Evolutionary conservation across 1,284 basidiomycete species (phyloP), one percentile per base, ranked within the genome.

Genomic region (Boletus smithii): DNA sequence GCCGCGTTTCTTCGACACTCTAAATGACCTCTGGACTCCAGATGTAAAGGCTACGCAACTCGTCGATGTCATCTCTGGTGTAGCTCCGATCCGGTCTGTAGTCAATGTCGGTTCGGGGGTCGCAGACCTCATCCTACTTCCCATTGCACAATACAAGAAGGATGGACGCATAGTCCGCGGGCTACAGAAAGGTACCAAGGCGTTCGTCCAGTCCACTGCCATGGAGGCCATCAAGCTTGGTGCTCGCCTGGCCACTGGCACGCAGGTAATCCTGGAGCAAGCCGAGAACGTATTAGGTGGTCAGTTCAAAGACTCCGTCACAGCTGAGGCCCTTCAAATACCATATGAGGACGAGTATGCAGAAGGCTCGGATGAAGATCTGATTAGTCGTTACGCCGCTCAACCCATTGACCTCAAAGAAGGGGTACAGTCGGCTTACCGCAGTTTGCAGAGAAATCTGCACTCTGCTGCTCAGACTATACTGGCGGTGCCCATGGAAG

Each of bases 31-130:
- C 27, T 99, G 97, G 97, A 97, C 95, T 1, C 97, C 95, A 2
- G 97, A 99, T 66, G 95, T 99, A 46, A 98, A 98, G 68, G 93
- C 95, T 2, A 97, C 97, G 22, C 97, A 99, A 63, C 78, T 99
- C 6, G 91, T 92, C 5, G 95, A 99, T 57, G 91, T 99, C 38
- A 89, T 99, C 37, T 94, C 94, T n/a, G 95, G 95, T 3, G 90
- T 99, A 1, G 81, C 94, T 3, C 95, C 97, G 0, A 92, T 99
- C 54, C 86, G 94, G 20, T 97, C 92, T 1, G 80, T 93, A 50
- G 95, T 99, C 56, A 98, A 98, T 55, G 92, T 98, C 35, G 95
- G 97, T 10, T 91, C 92, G 17, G 95, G 95, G 10, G 83, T 99
- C 7, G 95, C 95, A 1, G 95, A 99, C 65, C 80, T 99, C 34